These are phyloP conservation scores for Geotrichum fermentans DNA, from an alignment of 1,139 yeast species.

Conservation along the genomic window DNA sequence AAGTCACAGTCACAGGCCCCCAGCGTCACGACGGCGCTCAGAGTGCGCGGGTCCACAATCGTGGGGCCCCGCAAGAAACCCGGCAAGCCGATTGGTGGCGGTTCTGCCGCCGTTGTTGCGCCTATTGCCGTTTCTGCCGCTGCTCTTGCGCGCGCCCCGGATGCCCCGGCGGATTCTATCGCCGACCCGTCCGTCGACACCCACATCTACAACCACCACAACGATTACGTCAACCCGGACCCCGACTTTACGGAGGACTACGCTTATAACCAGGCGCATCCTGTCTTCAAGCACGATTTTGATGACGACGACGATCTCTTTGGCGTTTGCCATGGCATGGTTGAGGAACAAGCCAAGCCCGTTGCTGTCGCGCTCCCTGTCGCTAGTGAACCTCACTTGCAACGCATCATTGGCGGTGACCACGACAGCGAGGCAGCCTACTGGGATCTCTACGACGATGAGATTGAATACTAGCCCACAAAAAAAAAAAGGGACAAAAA, in stretches of 20 bases:
- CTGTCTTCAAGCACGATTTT: slow-evolving; percentile 13
- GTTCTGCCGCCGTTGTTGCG: not conserved
- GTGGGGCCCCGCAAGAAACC: not conserved
- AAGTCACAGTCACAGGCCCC: not conserved
- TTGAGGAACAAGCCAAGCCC: slow-evolving; percentile 5
- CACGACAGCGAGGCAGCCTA: slow-evolving; percentile 19
- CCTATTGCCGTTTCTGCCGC: not conserved
- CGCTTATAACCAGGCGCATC: slow-evolving; percentile 17
- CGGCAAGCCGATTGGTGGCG: slow-evolving; percentile 7
- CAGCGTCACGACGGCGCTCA: not conserved
- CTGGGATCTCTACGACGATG: slow-evolving; percentile 20
- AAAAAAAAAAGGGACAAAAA: not conserved
- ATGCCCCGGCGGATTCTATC: not conserved
- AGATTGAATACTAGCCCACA: slow-evolving; percentile 8
- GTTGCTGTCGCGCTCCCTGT: not conserved
- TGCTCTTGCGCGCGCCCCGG: not conserved
- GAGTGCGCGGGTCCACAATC: not conserved
- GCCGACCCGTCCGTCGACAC: not conserved
- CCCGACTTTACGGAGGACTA: slow-evolving; percentile 18
- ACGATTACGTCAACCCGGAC: slow-evolving; percentile 13
- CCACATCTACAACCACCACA: slow-evolving; percentile 15
- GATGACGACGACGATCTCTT: slow-evolving; percentile 16
- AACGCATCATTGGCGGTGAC: slow-evolving; percentile 17
- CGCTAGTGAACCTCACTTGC: slow-evolving; percentile 11
- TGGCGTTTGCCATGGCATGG: slow-evolving; percentile 20